A percentile compares a stretch with the other conserved stretches of the same genome.
phyloP scores from a whole-genome alignment of 2,329 filamentous ascomycete genomes.

The Fusarium burgessii region DNA sequence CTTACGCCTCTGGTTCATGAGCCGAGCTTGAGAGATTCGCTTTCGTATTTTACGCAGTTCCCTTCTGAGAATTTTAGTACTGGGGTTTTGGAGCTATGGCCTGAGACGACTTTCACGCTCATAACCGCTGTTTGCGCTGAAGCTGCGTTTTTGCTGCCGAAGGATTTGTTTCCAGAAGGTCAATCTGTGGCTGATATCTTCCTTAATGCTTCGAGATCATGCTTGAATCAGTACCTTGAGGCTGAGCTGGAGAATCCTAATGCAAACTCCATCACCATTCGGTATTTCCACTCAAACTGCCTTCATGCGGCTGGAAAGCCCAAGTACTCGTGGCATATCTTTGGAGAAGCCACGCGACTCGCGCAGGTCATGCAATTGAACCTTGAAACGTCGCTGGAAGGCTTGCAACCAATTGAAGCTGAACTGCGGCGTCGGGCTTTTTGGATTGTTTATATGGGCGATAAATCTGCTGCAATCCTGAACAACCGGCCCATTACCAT shows the following conservation, averaged over 20 bases:
- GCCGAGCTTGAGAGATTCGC: constrained; percentile 53
- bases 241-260: constrained; percentile 57
- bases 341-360: constrained; percentile 58
- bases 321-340: constrained; percentile 59
- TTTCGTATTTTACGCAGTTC: constrained; percentile 49
- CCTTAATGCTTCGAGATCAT: constrained; percentile 54
- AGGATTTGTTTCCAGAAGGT: constrained; percentile 55
- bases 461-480: constrained; percentile 55
- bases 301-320: constrained; percentile 58
- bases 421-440: constrained; percentile 53
- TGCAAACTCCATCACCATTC: constrained; percentile 57
- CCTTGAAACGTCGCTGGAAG: constrained; percentile 54
- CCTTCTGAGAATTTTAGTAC: constrained; percentile 21
- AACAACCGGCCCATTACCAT: constrained; percentile 59
- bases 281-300: constrained; percentile 61
- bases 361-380: constrained; percentile 58
- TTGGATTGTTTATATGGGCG: constrained; percentile 56
- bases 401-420: constrained; percentile 53
- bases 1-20: constrained; percentile 58
- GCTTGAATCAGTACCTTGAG: constrained; percentile 55
- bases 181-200: constrained; percentile 54
- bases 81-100: constrained; percentile 48
- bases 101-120: constrained; percentile 55
- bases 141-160: constrained; percentile 55
- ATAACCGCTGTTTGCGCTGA: constrained; percentile 60